Conservation (phyloP, 352 stramenopile genomes). For the Pythium oligandrum region DNA sequence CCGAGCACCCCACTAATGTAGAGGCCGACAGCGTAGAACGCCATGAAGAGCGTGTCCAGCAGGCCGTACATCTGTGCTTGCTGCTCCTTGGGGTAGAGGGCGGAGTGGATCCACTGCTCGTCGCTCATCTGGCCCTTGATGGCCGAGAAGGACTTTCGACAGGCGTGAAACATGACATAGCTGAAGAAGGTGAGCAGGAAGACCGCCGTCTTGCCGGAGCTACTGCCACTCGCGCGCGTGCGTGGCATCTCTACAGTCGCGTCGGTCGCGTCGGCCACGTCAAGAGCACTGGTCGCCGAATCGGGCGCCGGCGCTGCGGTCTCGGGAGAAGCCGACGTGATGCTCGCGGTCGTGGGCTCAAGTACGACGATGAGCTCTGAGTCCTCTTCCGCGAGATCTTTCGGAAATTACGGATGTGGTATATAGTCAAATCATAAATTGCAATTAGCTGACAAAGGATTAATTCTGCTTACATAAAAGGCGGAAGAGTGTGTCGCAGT, state of each 20-base stretch:
- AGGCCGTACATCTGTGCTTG: conserved; percentile 79
- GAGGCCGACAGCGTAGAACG: conserved; percentile 62
- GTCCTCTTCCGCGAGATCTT: too few species aligned
- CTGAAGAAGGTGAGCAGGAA: conserved; percentile 79
- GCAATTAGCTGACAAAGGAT: too few species aligned
- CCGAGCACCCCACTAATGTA: conserved; percentile 73
- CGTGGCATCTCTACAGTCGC: not conserved
- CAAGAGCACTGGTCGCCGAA: not conserved
- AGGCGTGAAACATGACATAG: conserved; percentile 76
- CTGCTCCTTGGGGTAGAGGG: conserved; percentile 45
- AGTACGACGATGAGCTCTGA: too few species aligned
- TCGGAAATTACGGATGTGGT: too few species aligned
- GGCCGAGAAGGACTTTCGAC: conserved; percentile 74
- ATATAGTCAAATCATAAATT: too few species aligned
- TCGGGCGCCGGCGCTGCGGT: not conserved
- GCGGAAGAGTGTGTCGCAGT: too few species aligned
- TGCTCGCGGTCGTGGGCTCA: too few species aligned
- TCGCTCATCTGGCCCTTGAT: conserved; percentile 80
- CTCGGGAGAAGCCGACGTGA: not conserved
- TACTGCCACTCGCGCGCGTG: conserved; percentile 12
- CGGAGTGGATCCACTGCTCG: conserved; percentile 74
- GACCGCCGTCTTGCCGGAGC: conserved; percentile 48
- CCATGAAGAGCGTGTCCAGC: conserved; percentile 81
- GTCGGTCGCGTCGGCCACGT: conserved; percentile 1
- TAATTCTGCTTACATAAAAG: too few species aligned